phyloP scores from a whole-genome alignment of 2,329 filamentous ascomycete species.

The Aspergillus versicolor region DNA sequence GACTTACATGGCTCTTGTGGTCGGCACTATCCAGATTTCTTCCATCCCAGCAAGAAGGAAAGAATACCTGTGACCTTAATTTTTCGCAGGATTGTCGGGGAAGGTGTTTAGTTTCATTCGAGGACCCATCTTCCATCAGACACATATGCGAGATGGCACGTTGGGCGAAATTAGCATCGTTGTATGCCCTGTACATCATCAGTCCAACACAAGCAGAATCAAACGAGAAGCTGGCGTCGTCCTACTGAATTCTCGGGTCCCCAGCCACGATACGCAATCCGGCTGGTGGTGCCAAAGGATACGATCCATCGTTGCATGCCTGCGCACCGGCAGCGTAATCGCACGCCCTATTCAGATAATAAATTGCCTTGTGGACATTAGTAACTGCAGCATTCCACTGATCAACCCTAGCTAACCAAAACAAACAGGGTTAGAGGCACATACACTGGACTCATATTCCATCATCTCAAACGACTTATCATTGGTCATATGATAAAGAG shows the following conservation, averaged over 20 bases:
- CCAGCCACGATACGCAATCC: constrained; percentile 26
- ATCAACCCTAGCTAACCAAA: not conserved
- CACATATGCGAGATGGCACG: constrained; percentile 60
- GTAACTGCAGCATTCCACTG: not conserved
- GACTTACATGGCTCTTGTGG: constrained; percentile 34
- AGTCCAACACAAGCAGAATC: not conserved
- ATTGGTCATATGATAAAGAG: constrained; percentile 58
- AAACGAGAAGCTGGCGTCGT: not conserved
- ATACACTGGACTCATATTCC: constrained; percentile 19
- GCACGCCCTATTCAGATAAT: constrained; percentile 24
- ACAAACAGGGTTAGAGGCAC: not conserved
- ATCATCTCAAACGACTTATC: constrained; percentile 20
- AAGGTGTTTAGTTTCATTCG: constrained; percentile 57
- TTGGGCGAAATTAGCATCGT: constrained; percentile 18
- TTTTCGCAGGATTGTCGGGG: constrained; percentile 50
- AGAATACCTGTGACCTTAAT: constrained; percentile 37
- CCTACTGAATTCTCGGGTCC: constrained; percentile 18
- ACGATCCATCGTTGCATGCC: constrained; percentile 9
- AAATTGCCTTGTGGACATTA: constrained; percentile 16
- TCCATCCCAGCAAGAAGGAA: constrained; percentile 41
- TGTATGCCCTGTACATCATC: constrained; percentile 16
- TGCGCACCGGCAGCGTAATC: constrained; percentile 15
- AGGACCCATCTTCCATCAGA: constrained; percentile 48
- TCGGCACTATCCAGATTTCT: constrained; percentile 32
- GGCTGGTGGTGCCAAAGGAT: constrained; percentile 21